Base-by-base conservation (phyloP, 2,329 filamentous ascomycete species). In the Talaromyces sp. region DNA sequence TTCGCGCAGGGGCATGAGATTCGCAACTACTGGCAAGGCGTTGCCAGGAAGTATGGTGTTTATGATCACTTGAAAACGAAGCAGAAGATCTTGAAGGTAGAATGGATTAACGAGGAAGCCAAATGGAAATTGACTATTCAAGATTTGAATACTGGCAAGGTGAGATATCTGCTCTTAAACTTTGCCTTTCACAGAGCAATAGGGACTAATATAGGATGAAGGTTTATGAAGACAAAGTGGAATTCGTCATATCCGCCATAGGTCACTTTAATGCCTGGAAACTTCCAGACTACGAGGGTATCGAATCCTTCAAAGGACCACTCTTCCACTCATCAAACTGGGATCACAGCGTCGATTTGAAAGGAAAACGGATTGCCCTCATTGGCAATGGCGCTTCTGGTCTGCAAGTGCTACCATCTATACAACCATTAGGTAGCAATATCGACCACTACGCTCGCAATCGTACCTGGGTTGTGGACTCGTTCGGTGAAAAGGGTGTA, bases 1-100 rank as follows among this genome's bases (percentile, higher is more conserved):
- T 92, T 90, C 70, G 85, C 89, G 0, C 85, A 86, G 43, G 89
- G 89, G 0, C 73, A 78, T 3, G 90, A 92, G 73, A 92, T 92
- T 66, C 78, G 82, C 7, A 82, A 85, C 17, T 92, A 92, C 72
- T 88, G 88, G 87, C 83, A 89, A 69, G 74, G 75, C 0, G 74
- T 90, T 3, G 88, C 89, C 0, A 78, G 79, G 8, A 89, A 91
- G 69, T 84, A 90, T 72, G 81, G 87, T 62, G 84, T 91, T 1
- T 88, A 90, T 72, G 79, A 84, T 39, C 83, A 85, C 61, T 76
- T 87, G 1, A 82, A 83, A 63, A 80, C 88, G 10, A 77, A 81
- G 9, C 85, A 85, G 27, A 80, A 81, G n/a, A 85, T 91, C 1
- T 77, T 84, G 2, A 81, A 77, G 1, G 80, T 85, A 0, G 74